Conservation (phyloP, 1,284 basidiomycete species). For the Anthracocystis walkeri region DNA sequence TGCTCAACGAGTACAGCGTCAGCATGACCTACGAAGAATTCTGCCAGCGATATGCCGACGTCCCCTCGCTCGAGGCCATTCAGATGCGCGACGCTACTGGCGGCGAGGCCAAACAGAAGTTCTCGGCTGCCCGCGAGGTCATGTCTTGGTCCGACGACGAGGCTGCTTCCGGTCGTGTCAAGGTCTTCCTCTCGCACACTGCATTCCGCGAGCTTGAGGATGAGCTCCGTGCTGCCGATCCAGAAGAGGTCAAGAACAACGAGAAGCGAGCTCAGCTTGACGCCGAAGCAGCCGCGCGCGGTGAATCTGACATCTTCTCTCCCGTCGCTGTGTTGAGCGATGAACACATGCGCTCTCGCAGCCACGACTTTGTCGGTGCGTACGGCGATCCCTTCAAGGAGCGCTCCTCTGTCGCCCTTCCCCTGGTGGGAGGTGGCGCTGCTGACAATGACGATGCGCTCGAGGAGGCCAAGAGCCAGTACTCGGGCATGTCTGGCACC, state of each 20-base stretch:
- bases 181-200: constrained; percentile 89
- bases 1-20: constrained; percentile 72
- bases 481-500: constrained; percentile 46
- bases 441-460: constrained; percentile 29
- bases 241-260: constrained; percentile 74
- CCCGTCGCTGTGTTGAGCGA: constrained; percentile 64
- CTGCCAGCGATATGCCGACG: constrained; percentile 75
- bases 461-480: constrained; percentile 60
- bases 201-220: constrained; percentile 94
- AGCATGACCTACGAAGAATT: constrained; percentile 90
- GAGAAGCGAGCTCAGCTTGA: constrained; percentile 75
- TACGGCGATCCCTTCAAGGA: constrained; percentile 68
- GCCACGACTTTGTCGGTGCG: constrained; percentile 59
- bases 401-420: constrained; percentile 72
- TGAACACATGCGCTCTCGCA: constrained; percentile 69
- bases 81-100: constrained; percentile 73
- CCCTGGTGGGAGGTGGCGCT: constrained; percentile 74
- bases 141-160: constrained; percentile 79
- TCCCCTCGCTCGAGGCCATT: constrained; percentile 57
- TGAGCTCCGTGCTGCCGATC: constrained; percentile 76
- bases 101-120: constrained; percentile 69
- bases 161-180: constrained; percentile 78
- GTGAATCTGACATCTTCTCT: constrained; percentile 75
- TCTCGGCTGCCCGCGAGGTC: constrained; percentile 73
- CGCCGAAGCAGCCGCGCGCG: constrained; percentile 76